Evolutionary conservation across 176 grass and related monocot species (phyloP).

Genomic region (Aegilops bicornis): DNA sequence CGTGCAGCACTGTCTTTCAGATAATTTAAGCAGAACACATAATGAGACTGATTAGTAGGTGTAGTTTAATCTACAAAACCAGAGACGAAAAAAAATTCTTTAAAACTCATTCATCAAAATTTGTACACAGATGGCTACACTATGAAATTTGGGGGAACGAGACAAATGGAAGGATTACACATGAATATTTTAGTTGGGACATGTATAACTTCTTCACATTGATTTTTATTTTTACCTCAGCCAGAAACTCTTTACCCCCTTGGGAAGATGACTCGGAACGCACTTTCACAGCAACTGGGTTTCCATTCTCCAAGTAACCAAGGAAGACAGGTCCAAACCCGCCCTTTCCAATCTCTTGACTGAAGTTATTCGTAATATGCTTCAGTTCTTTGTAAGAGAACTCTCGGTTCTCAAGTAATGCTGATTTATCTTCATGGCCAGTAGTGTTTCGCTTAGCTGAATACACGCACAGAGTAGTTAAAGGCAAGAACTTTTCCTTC

Average conservation of each 20-base stretch:
- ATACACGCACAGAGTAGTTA: neutral
- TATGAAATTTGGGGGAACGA: neutral
- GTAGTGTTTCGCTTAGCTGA: slow-evolving; percentile 8
- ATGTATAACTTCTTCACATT: neutral
- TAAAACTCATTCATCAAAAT: neutral
- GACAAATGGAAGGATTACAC: neutral
- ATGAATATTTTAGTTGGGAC: neutral
- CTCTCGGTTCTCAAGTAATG: slow-evolving; percentile 35
- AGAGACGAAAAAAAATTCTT: neutral
- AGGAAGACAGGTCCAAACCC: slow-evolving; percentile 68
- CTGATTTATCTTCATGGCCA: slow-evolving; percentile 11
- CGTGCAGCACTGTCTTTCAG: neutral
- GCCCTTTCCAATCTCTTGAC: slow-evolving; percentile 51
- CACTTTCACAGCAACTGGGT: slow-evolving; percentile 65
- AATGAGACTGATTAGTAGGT: neutral
- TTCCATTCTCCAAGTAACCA: slow-evolving; percentile 52
- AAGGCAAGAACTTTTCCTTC: neutral
- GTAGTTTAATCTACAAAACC: neutral
- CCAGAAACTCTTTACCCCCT: slow-evolving; percentile 53
- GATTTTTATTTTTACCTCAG: slow-evolving; percentile 50
- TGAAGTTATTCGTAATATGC: slow-evolving; percentile 57
- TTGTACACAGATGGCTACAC: neutral
- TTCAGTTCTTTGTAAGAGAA: slow-evolving; percentile 61
- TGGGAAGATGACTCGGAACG: slow-evolving; percentile 37
- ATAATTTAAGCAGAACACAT: neutral